Percentiles rank a stretch among this genome's conserved stretches.
Conservation (phyloP, 164 flowering plant species). For the Liriodendron chinense region DNA sequence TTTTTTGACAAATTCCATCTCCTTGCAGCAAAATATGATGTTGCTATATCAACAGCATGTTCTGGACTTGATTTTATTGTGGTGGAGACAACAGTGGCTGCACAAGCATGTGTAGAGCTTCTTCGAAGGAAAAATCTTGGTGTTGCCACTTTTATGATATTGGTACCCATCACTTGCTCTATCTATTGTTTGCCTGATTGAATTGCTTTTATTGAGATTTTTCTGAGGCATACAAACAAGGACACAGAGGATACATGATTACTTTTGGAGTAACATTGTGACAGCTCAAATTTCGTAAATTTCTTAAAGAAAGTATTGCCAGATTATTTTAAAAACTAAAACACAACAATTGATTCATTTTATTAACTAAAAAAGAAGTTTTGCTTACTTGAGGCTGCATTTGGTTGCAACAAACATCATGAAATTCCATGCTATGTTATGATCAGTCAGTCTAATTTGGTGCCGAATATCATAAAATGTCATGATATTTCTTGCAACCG, state of each 20-base stretch:
- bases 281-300: neutral
- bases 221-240: neutral
- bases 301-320: too few relatives aligned
- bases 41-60: slow-evolving; percentile 94
- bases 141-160: slow-evolving; percentile 93
- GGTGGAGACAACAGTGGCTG: slow-evolving; percentile 86
- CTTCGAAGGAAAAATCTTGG: slow-evolving; percentile 81
- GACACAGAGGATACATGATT: neutral
- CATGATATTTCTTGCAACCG: too few relatives aligned
- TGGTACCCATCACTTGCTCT: slow-evolving; percentile 48
- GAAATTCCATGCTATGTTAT: too few relatives aligned
- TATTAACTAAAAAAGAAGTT: too few relatives aligned
- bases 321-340: too few relatives aligned
- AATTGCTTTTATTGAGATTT: neutral
- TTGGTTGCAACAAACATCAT: too few relatives aligned
- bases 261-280: neutral
- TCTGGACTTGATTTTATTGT: slow-evolving; percentile 91
- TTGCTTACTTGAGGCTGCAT: too few relatives aligned
- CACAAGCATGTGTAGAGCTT: slow-evolving; percentile 92
- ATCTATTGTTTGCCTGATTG: neutral
- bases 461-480: too few relatives aligned
- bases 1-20: neutral
- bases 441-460: too few relatives aligned
- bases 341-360: too few relatives aligned
- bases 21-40: slow-evolving; percentile 87